These are phyloP conservation scores for Bassia scoparia DNA, from an alignment of 148 eudicot genomes.

Conservation along the genomic window DNA sequence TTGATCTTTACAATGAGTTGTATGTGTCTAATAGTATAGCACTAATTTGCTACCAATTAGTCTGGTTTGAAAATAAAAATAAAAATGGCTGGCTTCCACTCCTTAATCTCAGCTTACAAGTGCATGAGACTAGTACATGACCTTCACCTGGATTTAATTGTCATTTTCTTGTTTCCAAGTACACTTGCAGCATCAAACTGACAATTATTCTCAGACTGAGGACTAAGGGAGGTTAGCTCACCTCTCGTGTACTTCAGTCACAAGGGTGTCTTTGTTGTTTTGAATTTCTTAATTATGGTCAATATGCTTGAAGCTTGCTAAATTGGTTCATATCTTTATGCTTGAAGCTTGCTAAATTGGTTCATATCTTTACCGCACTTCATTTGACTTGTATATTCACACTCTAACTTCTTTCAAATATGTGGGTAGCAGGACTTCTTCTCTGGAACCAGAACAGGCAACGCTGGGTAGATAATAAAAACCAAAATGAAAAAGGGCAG, in stretches of 20 bases:
- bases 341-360: background rate
- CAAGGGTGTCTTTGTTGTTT: background rate
- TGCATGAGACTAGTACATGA: background rate
- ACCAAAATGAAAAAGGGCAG: conserved; percentile 32
- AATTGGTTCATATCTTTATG: background rate
- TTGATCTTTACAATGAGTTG: background rate
- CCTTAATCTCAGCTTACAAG: background rate
- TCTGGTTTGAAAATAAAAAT: background rate
- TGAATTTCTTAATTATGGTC: background rate
- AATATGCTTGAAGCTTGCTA: background rate
- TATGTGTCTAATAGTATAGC: too few species aligned
- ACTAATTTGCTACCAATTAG: background rate
- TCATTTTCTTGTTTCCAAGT: background rate
- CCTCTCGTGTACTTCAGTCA: background rate
- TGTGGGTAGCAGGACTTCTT: conserved; percentile 53
- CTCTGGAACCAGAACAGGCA: conserved; percentile 85
- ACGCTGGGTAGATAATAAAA: conserved; percentile 70
- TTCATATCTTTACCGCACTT: background rate
- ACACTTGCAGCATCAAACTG: background rate
- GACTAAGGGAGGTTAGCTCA: background rate
- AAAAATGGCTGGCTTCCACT: background rate
- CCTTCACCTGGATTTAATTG: background rate
- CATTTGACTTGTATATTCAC: background rate
- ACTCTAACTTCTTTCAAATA: background rate
- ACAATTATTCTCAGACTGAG: background rate